A percentile compares a stretch with the other conserved stretches of the same genome.
Conservation (phyloP, 2,329 filamentous ascomycete genomes). For the Penicillium griseofulvum region DNA sequence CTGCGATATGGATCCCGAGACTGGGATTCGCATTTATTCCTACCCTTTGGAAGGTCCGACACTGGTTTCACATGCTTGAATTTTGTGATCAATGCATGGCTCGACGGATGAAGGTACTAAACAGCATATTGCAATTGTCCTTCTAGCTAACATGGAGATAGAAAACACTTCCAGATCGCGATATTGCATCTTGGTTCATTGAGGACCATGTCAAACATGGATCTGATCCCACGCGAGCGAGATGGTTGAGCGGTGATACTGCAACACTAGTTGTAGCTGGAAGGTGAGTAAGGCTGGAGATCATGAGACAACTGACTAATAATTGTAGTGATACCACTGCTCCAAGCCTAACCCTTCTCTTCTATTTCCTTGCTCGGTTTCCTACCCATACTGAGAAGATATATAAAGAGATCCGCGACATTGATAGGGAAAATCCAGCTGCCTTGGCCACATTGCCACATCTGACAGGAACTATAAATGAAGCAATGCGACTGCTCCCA, state of each 20-base stretch:
- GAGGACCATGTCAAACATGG: slow-evolving; percentile 4
- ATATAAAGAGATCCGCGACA: not conserved
- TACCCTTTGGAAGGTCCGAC: slow-evolving; percentile 4
- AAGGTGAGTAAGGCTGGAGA: not conserved
- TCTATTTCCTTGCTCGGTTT: slow-evolving; percentile 12
- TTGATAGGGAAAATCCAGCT: not conserved
- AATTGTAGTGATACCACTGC: slow-evolving; percentile 9
- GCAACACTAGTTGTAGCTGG: slow-evolving; percentile 5
- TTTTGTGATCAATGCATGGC: slow-evolving; percentile 35
- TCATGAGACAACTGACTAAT: not conserved
- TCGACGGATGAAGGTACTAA: slow-evolving; percentile 19
- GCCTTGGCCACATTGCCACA: not conserved
- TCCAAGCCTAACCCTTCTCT: slow-evolving; percentile 5
- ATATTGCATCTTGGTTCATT: slow-evolving; percentile 13
- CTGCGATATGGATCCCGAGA: slow-evolving; percentile 23
- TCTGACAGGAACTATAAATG: not conserved
- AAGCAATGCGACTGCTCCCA: not conserved
- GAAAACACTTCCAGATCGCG: not conserved
- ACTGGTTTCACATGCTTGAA: slow-evolving; percentile 11
- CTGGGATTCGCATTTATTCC: slow-evolving; percentile 18
- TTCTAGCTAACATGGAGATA: not conserved
- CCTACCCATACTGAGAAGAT: slow-evolving; percentile 1
- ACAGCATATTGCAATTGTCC: not conserved
- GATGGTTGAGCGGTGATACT: slow-evolving; percentile 5
- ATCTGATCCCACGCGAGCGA: not conserved